phyloP scores from a whole-genome alignment of 106 monocot species.

The Dioscorea zingiberensis region DNA sequence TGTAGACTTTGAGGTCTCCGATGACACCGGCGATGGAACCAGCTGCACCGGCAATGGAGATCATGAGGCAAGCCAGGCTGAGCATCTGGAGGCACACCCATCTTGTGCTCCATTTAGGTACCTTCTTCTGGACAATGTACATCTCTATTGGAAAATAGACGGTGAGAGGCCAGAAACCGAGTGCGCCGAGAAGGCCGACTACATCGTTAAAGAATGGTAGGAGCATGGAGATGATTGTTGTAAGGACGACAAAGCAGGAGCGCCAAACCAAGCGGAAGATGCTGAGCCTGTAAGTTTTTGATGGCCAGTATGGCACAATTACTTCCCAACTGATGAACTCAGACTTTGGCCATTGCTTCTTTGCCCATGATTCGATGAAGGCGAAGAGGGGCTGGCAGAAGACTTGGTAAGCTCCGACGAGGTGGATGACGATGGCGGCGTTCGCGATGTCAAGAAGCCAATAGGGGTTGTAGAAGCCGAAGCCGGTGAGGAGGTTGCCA shows the following conservation, averaged over 20 bases:
- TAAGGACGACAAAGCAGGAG: conserved; percentile 51
- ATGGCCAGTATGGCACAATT: conserved; percentile 8
- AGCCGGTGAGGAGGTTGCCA: conserved; percentile 80
- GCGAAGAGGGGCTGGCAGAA: conserved; percentile 92
- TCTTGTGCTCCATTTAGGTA: conserved; percentile 50
- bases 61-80: conserved; percentile 57
- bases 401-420: conserved; percentile 94
- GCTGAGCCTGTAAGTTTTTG: conserved; percentile 28
- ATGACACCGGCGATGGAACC: conserved; percentile 75
- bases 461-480: conserved; percentile 96
- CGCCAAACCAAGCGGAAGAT: conserved; percentile 77
- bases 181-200: conserved; percentile 78
- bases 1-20: conserved; percentile 53
- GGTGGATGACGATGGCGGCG: conserved; percentile 80
- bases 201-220: conserved; percentile 97
- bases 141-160: conserved; percentile 92
- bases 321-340: conserved; percentile 47
- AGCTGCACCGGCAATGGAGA: conserved; percentile 51
- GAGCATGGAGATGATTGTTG: conserved; percentile 83
- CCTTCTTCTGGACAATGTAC: conserved; percentile 67
- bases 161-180: conserved; percentile 90
- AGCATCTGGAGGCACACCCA: conserved; percentile 82
- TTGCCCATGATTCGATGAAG: conserved; percentile 68
- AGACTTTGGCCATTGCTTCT: conserved; percentile 39
- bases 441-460: conserved; percentile 96